Base-by-base conservation (phyloP, 148 eudicot genomes). In the Dysphania ambrosioides region DNA sequence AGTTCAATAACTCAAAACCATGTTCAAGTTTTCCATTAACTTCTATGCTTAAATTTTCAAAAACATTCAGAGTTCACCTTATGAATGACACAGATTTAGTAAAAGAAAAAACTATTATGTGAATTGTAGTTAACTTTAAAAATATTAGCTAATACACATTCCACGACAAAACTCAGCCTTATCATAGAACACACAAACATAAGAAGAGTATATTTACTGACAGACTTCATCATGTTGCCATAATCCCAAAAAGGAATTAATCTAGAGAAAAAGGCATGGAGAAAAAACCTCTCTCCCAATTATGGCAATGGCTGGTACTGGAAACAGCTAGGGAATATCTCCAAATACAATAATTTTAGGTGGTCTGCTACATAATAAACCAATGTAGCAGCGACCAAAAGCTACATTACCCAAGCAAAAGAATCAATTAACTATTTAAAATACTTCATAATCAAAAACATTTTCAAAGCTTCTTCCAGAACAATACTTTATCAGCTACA, bases 351-450 rank as follows among this genome's bases (percentile, higher is more conserved):
- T 76, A 79, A 82, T 85, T 78, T 85, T 93, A 67, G 89, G 79
- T 30, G 97, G 97, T 79, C 80, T 90, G 64, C 97, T 92, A 83
- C 99, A 92, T 83, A 95, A 76, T 82, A 95, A 86, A 95, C 86
- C 87, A 95, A 86, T 68, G 97, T 88, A 30, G 99, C 90, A 75
- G 97, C 97, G 78, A 95, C 97, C 97, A 95, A 92, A 79, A 95
- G 99, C 99, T 95, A 94, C 87, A 90, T 72, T 19, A 18, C 70
- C 57, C 80, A 83, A 85, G 58, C n/a, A 81, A 68, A 53, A 79
- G 40, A 62, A 79, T 59, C 70, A 78, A 68, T 23, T 2, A 67
- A 67, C 9, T 65, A 24, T 1, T 41, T 5, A 67, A 68, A 13
- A 31, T 12, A 38, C 34, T 77, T 53, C 29, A 32, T 12, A 26